Base-by-base conservation (phyloP, 768 basidiomycete species). In the Rhodocollybia butyracea region DNA sequence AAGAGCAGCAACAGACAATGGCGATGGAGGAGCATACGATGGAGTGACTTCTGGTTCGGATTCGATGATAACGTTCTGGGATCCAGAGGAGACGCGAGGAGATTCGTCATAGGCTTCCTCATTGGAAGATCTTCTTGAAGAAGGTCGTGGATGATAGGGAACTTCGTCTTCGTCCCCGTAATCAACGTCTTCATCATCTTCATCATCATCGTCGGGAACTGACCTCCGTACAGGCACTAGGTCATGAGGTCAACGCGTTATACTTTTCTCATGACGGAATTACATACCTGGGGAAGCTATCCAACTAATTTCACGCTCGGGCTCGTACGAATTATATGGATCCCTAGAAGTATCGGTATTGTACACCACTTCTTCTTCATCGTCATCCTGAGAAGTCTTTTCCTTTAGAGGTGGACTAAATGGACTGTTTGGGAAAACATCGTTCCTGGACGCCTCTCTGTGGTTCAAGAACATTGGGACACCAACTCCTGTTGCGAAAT, bases 371-470 rank as follows among this genome's bases (percentile, higher is more conserved):
- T 90, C 88, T 57, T 86, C 88, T 21, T 91, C 81, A 5, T 78
- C 88, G 17, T 88, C 87, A 22, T 83, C 77, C 46, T 73, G 76
- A 29, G 78, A 67, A 34, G 75, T 68, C 40, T 76, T 75, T 67
- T 91, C 90, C 67, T 81, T 84, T 50, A 88, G 65, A 0, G 88
- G 90, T 2, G 83, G 84, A 11, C 79, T 80, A 62, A 89, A 90
- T 13, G 89, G 88, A 65, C 86, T 91, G 27, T 76, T 81, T 5
- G 85, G 81, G 68, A 85, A 84, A 13, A 68, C 54, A 48, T 89
- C 88, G 55, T 79, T 80, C 57, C 80, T 75, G 26, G 82, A 81
- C 15, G 80, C 76, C 5, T 77, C 72, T 57, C 70, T 77, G 60
- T 66, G 73, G 55, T 64, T 72, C 54, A 64, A 70, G 73, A 78